Base-by-base conservation (phyloP, 805 yeast species). In the Saccharomyces paradoxus region DNA sequence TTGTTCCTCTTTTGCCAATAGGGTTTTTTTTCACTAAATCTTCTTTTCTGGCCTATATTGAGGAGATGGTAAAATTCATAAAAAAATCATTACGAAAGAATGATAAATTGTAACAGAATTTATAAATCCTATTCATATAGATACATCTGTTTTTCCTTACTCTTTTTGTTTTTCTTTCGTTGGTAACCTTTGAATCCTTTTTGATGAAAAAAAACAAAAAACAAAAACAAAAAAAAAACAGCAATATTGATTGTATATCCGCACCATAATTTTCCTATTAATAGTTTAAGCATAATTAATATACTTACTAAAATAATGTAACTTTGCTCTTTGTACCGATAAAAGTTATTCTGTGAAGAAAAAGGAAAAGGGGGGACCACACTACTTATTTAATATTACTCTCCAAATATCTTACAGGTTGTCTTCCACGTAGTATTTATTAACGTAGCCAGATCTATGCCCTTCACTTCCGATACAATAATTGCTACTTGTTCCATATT, bases 401-500 rank as follows among this genome's bases (percentile, higher is more conserved):
- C 53, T 17, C 67, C 67, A 51, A 67, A 84, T 37, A 86, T 63
- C 3, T 63, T 56, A 55, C 77, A 66, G 21, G 83, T 73, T 59
- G 82, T 86, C 12, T 70, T 53, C 77, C 81, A 86, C 24, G 82
- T 81, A 0, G 68, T 62, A 7, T 77, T 76, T 12, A 78, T 74
- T 2, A 87, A 69, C 13, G 69, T 71, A 28, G 75, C 69, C 4
- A 81, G 70, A 0, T 77, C 62, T 1, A 77, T 59, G 0, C 67
- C 66, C 57, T 76, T 78, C 49, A 86, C 64, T 14, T 75, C 78
- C 1, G 87, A 77, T 44, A 87, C 73, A 2, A 83, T 82, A 55
- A 79, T 81, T 1, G 95, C 97, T 0, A 90, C 90, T 54, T 82
- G 81, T 2, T 89, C 89, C 53, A 94, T 82, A 48, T 81, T 78